phyloP scores from a whole-genome alignment of 192 early-diverging fungal species.

The Funneliformis mosseae region DNA sequence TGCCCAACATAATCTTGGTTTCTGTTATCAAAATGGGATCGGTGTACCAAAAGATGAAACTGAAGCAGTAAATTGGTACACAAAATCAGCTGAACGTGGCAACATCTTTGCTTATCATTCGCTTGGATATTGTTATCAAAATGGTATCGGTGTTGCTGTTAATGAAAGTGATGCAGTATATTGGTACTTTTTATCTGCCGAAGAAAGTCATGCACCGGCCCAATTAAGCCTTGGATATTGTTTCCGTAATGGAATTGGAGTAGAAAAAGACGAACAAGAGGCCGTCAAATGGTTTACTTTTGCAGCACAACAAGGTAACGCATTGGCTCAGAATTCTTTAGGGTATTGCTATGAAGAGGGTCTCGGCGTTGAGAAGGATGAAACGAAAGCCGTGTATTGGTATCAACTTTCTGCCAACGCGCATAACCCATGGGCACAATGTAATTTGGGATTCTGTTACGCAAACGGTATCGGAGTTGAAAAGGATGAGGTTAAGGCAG shows the following conservation, averaged over 20 bases:
- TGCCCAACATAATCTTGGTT: slow-evolving; percentile 72
- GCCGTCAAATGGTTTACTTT: slow-evolving; percentile 69
- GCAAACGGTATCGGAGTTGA: slow-evolving; percentile 69
- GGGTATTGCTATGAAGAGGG: slow-evolving; percentile 79
- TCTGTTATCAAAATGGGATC: slow-evolving; percentile 86
- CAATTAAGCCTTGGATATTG: slow-evolving; percentile 66
- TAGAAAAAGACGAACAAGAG: slow-evolving; percentile 58
- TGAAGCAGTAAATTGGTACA: slow-evolving; percentile 59
- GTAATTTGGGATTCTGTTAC: slow-evolving; percentile 72
- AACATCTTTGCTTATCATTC: slow-evolving; percentile 64
- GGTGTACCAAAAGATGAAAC: slow-evolving; percentile 62
- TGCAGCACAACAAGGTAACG: slow-evolving; percentile 64
- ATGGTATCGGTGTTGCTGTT: slow-evolving; percentile 59
- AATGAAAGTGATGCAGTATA: slow-evolving; percentile 57
- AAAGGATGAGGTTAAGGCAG: slow-evolving; percentile 59
- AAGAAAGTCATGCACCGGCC: slow-evolving; percentile 63
- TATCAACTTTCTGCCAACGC: slow-evolving; percentile 61
- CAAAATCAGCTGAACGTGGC: slow-evolving; percentile 56
- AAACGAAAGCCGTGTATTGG: slow-evolving; percentile 57
- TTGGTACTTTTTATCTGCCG: slow-evolving; percentile 64
- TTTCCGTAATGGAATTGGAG: slow-evolving; percentile 65
- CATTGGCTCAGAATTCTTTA: slow-evolving; percentile 73
- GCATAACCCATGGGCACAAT: slow-evolving; percentile 78
- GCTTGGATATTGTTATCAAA: slow-evolving; percentile 64
- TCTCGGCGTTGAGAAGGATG: slow-evolving; percentile 55